Percentiles rank a stretch among this genome's conserved stretches.
Conservation (phyloP, 208 protist genomes). For the Trichomonas vaginalis region DNA sequence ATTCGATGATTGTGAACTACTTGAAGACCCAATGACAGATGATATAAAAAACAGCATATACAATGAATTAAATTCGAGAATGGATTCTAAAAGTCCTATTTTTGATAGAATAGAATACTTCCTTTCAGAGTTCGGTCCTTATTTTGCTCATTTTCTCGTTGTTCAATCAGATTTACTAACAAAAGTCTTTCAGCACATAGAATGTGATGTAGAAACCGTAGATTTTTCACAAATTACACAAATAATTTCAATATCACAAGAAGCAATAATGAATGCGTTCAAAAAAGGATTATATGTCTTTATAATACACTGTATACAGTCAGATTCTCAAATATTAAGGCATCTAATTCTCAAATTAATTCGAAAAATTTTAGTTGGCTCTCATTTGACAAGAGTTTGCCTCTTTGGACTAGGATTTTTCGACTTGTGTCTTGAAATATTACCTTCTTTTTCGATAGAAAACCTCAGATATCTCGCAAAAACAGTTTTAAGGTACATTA, state of each 20-base stretch:
- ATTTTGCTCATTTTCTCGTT: background rate
- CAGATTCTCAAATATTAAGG: background rate
- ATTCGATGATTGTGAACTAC: background rate
- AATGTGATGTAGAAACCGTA: background rate
- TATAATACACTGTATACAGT: background rate
- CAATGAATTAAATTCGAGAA: background rate
- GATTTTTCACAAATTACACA: background rate
- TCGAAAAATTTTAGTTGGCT: background rate
- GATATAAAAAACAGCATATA: background rate
- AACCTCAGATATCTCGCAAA: background rate
- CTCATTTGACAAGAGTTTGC: background rate
- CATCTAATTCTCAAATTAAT: background rate
- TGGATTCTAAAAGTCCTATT: background rate
- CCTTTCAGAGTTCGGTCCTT: background rate
- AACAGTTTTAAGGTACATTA: background rate
- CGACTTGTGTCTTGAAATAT: background rate
- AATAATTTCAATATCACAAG: background rate
- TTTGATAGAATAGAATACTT: background rate
- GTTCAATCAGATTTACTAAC: background rate
- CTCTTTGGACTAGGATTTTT: background rate
- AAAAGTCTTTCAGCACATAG: background rate
- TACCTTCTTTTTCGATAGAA: background rate
- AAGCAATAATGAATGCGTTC: background rate
- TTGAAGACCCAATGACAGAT: background rate
- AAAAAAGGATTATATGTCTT: background rate